A percentile compares a stretch with the other conserved stretches of the same genome.
phyloP scores from a whole-genome alignment of 148 eudicot species.

The Diospyros lotus region DNA sequence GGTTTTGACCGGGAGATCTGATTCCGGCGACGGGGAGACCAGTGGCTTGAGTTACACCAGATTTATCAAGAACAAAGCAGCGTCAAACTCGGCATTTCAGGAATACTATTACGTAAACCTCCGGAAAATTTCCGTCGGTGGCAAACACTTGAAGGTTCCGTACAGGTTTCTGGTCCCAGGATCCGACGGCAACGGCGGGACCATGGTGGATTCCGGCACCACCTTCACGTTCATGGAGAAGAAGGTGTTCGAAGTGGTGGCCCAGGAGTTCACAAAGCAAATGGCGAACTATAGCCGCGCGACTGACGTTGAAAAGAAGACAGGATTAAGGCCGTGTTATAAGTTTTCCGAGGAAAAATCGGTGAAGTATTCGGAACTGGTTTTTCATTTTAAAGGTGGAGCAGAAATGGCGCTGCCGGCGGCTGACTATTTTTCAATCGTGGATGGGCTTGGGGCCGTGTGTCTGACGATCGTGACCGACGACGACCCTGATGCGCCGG shows the following conservation, averaged over 20 bases:
- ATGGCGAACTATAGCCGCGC: constrained; percentile 46
- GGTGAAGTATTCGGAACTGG: constrained; percentile 38
- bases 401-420: constrained; percentile 47
- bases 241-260: constrained; percentile 36
- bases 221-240: constrained; percentile 62
- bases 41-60: constrained; percentile 42
- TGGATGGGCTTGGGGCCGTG: constrained; percentile 19
- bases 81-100: constrained; percentile 22
- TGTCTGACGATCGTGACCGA: constrained; percentile 61
- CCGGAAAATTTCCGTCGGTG: constrained; percentile 56
- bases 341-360: constrained; percentile 18
- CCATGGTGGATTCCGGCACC: constrained; percentile 69
- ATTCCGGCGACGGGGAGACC: constrained; percentile 9
- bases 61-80: constrained; percentile 30
- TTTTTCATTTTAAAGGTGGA: constrained; percentile 62
- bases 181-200: constrained; percentile 52
- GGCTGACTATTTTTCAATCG: constrained; percentile 45
- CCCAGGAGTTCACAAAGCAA: constrained; percentile 50
- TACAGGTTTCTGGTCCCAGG: constrained; percentile 31
- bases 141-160: constrained; percentile 46
- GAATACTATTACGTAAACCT: constrained; percentile 62
- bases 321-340: constrained; percentile 57
- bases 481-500: background rate
- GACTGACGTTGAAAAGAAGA: constrained; percentile 25
- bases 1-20: constrained; percentile 18